phyloP scores from a whole-genome alignment of 1,284 basidiomycete genomes.

The Trametes pubescens region DNA sequence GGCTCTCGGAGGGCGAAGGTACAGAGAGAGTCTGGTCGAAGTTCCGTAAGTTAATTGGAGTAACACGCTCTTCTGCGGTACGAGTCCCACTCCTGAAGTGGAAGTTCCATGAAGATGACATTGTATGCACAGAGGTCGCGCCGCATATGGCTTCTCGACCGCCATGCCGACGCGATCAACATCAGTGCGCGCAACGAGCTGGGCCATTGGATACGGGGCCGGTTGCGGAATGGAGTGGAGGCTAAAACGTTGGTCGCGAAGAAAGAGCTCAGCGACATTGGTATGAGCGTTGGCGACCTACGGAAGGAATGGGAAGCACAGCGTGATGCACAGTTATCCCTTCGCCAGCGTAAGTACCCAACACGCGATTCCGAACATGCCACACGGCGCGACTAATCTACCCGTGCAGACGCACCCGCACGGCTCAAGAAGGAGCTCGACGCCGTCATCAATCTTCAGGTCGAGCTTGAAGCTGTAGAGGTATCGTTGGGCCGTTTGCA shows the following conservation, averaged over 20 bases:
- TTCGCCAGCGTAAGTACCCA: slow-evolving; percentile 40
- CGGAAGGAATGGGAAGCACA: slow-evolving; percentile 45
- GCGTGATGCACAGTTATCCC: slow-evolving; percentile 40
- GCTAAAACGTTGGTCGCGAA: background rate
- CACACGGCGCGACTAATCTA: no score
- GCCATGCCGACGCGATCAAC: slow-evolving; percentile 16
- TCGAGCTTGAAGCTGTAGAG: slow-evolving; percentile 43
- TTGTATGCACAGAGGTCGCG: background rate
- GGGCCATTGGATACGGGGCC: slow-evolving; percentile 8
- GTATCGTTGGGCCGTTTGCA: slow-evolving; percentile 29
- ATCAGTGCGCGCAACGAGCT: slow-evolving; percentile 15
- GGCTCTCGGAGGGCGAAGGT: slow-evolving; percentile 48
- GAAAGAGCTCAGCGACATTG: slow-evolving; percentile 16
- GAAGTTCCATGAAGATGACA: no score
- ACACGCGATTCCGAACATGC: background rate
- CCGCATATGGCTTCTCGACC: slow-evolving; percentile 23
- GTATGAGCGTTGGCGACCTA: slow-evolving; percentile 28
- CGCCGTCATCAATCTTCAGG: slow-evolving; percentile 45
- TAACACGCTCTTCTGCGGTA: slow-evolving; percentile 42
- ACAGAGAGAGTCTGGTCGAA: slow-evolving; percentile 48
- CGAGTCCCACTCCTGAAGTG: no score
- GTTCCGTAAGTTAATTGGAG: slow-evolving; percentile 41
- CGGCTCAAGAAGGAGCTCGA: slow-evolving; percentile 49
- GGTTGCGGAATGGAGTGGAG: slow-evolving; percentile 10
- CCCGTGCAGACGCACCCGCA: slow-evolving; percentile 46